Conservation (phyloP, 495 filamentous ascomycete species). For the Aspergillus taichungensis region DNA sequence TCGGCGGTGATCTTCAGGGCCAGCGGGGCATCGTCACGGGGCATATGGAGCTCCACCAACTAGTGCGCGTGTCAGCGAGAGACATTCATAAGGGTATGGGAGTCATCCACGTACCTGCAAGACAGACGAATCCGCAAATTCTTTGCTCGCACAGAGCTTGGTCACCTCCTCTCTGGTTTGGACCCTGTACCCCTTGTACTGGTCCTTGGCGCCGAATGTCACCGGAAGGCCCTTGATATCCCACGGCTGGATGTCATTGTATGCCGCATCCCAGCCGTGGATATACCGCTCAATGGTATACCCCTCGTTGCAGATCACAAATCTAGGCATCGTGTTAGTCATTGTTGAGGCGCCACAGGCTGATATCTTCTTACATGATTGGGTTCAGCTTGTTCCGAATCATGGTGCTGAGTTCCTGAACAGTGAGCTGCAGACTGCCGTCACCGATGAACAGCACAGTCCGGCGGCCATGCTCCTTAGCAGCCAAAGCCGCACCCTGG, state of each 20-base stretch:
- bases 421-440: slow-evolving; percentile 76
- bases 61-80: slow-evolving; percentile 32
- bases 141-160: slow-evolving; percentile 53
- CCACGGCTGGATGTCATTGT: slow-evolving; percentile 78
- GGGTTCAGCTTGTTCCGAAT: slow-evolving; percentile 66
- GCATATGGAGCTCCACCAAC: slow-evolving; percentile 84
- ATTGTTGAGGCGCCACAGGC: slow-evolving; percentile 3
- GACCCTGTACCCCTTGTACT: slow-evolving; percentile 56
- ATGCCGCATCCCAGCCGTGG: slow-evolving; percentile 57
- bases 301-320: slow-evolving; percentile 48
- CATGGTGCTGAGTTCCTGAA: slow-evolving; percentile 82
- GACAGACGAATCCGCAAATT: slow-evolving; percentile 46
- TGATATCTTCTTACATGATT: slow-evolving; percentile 52
- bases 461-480: slow-evolving; percentile 53
- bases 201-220: slow-evolving; percentile 57
- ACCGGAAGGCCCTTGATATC: slow-evolving; percentile 57
- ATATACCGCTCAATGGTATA: slow-evolving; percentile 51
- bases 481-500: slow-evolving; percentile 66
- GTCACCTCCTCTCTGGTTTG: slow-evolving; percentile 64
- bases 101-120: slow-evolving; percentile 31
- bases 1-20: slow-evolving; percentile 56
- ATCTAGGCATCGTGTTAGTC: slow-evolving; percentile 34
- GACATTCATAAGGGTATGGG: neutral
- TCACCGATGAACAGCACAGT: slow-evolving; percentile 85
- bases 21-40: slow-evolving; percentile 66